phyloP scores from a whole-genome alignment of 495 filamentous ascomycete species.

The Aspergillus nidulans region DNA sequence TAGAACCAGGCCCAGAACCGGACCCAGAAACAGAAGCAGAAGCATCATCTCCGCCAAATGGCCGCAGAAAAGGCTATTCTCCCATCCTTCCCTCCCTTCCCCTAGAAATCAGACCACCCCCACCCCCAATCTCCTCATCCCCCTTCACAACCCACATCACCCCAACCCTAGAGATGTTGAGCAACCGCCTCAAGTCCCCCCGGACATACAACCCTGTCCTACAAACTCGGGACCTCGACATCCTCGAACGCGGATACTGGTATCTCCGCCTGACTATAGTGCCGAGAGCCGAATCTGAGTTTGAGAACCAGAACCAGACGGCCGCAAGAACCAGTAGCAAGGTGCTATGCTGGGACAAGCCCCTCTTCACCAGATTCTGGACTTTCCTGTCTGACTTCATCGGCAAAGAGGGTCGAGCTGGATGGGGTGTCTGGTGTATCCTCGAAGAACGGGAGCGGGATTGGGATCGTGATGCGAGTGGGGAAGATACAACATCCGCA shows the following conservation, averaged over 20 bases:
- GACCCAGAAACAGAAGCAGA: neutral
- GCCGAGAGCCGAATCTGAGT: neutral
- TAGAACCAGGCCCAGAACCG: neutral
- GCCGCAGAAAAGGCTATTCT: neutral
- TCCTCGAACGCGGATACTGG: slow-evolving; percentile 69
- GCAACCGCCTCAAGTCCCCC: slow-evolving; percentile 43
- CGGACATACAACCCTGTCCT: slow-evolving; percentile 48
- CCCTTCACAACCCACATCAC: slow-evolving; percentile 51
- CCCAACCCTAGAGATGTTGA: slow-evolving; percentile 48
- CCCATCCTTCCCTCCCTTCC: neutral
- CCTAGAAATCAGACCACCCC: slow-evolving; percentile 39
- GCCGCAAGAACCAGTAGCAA: neutral
- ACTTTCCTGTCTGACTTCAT: slow-evolving; percentile 56
- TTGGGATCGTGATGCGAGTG: neutral
- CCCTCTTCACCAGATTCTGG: slow-evolving; percentile 52
- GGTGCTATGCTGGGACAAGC: slow-evolving; percentile 18
- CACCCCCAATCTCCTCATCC: slow-evolving; percentile 36
- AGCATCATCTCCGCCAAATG: neutral
- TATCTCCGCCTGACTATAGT: slow-evolving; percentile 40
- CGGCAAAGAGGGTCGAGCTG: slow-evolving; percentile 49
- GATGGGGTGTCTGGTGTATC: slow-evolving; percentile 63
- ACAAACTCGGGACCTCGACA: slow-evolving; percentile 46
- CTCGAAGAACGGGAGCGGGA: slow-evolving; percentile 28
- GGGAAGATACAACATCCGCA: neutral
- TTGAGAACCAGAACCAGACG: too few relatives aligned